Evolutionary conservation across 345 rosid genomes (phyloP).

Genomic region (Mangifera indica): DNA sequence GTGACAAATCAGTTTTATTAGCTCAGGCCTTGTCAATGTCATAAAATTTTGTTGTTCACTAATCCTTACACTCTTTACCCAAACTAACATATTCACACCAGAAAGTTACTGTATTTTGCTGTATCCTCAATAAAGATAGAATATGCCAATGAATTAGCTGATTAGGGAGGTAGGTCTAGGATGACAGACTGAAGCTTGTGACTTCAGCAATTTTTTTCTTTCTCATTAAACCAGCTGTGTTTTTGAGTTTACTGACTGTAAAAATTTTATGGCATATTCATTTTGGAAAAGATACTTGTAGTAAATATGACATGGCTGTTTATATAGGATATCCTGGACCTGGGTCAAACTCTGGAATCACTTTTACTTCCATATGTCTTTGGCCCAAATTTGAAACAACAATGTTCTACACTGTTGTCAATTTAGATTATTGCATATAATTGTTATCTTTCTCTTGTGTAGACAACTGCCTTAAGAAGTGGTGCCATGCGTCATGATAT

Average conservation of each 20-base stretch:
- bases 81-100: neutral
- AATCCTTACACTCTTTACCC: neutral
- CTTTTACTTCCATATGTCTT: neutral
- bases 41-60: neutral
- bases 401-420: neutral
- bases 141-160: too few species aligned
- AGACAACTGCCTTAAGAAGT: conserved; percentile 73
- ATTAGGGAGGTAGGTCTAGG: neutral
- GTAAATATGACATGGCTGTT: neutral
- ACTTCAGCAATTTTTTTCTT: neutral
- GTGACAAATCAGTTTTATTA: neutral
- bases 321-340: neutral
- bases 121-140: neutral
- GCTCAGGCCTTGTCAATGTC: neutral
- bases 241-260: too few species aligned
- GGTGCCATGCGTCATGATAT: conserved; percentile 80
- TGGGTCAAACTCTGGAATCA: neutral
- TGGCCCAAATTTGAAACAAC: neutral
- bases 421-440: neutral
- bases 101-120: neutral
- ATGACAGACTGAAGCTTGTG: conserved; percentile 10
- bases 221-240: neutral
- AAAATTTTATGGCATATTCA: too few species aligned
- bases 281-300: neutral
- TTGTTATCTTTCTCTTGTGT: conserved; percentile 20